These are phyloP conservation scores for Fusarium scirpi DNA, from an alignment of 2,329 filamentous ascomycete species.

Conservation along the genomic window DNA sequence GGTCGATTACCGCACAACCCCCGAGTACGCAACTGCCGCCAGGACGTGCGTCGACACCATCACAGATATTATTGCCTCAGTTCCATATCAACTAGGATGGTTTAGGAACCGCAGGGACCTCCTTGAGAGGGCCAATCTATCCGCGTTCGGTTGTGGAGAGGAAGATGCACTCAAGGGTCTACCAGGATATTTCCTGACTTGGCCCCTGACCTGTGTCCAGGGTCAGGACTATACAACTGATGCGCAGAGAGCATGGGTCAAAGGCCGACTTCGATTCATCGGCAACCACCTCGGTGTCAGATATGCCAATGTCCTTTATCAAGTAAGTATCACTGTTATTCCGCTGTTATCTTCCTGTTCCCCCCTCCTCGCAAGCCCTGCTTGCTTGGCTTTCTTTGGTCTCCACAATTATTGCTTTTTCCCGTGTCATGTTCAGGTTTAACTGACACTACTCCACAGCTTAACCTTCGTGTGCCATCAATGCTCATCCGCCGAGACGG, in stretches of 20 bases:
- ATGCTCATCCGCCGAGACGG: slow-evolving; percentile 70
- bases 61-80: slow-evolving; percentile 69
- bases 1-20: slow-evolving; percentile 71
- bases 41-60: slow-evolving; percentile 65
- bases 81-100: slow-evolving; percentile 73
- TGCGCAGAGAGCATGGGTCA: slow-evolving; percentile 66
- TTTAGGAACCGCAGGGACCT: slow-evolving; percentile 60
- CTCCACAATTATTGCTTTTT: slow-evolving; percentile 22
- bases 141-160: slow-evolving; percentile 62
- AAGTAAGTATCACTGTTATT: slow-evolving; percentile 56
- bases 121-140: slow-evolving; percentile 55
- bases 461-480: slow-evolving; percentile 69
- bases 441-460: slow-evolving; percentile 52
- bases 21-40: slow-evolving; percentile 69
- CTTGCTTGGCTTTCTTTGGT: not conserved
- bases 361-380: not conserved
- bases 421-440: slow-evolving; percentile 24
- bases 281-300: slow-evolving; percentile 67
- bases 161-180: slow-evolving; percentile 65
- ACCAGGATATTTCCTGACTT: slow-evolving; percentile 69
- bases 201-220: slow-evolving; percentile 67
- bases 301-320: slow-evolving; percentile 66
- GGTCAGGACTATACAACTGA: slow-evolving; percentile 71
- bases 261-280: slow-evolving; percentile 66
- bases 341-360: not conserved